phyloP scores from a whole-genome alignment of 257 asterid species.

The Fraxinus quadrangulata region DNA sequence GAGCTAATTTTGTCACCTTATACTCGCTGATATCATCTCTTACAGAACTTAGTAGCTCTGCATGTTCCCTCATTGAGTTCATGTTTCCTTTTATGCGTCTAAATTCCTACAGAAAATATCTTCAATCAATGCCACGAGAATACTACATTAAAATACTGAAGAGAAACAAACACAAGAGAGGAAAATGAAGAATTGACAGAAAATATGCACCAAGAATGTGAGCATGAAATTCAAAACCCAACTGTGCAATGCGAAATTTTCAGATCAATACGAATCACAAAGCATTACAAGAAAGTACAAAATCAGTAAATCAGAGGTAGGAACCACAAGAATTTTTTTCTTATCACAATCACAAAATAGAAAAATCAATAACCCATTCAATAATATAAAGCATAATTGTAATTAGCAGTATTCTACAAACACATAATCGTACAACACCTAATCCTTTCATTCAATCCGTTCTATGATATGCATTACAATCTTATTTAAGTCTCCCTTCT shows the following conservation, averaged over 20 bases:
- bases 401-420: too few relatives aligned
- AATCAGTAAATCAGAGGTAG: not conserved
- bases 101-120: slow-evolving; percentile 64
- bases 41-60: slow-evolving; percentile 96
- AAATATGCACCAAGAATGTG: slow-evolving; percentile 17
- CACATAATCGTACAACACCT: not conserved
- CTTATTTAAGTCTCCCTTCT: not conserved
- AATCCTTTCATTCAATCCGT: not conserved
- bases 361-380: too few relatives aligned
- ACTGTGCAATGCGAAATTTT: slow-evolving; percentile 5
- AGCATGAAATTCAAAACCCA: not conserved
- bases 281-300: not conserved
- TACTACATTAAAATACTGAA: slow-evolving; percentile 6
- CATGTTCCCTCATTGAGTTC: slow-evolving; percentile 91
- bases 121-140: slow-evolving; percentile 28
- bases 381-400: too few relatives aligned
- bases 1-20: slow-evolving; percentile 58
- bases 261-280: not conserved
- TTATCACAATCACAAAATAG: not conserved
- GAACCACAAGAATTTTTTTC: not conserved
- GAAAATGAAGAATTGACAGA: slow-evolving; percentile 13
- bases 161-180: slow-evolving; percentile 2
- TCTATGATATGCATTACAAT: not conserved
- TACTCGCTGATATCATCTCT: slow-evolving; percentile 94
- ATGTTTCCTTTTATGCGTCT: slow-evolving; percentile 95